Evolutionary conservation across 352 stramenopile species (phyloP), one percentile per base, ranked within the genome.

Genomic region (Globisporangium solare): DNA sequence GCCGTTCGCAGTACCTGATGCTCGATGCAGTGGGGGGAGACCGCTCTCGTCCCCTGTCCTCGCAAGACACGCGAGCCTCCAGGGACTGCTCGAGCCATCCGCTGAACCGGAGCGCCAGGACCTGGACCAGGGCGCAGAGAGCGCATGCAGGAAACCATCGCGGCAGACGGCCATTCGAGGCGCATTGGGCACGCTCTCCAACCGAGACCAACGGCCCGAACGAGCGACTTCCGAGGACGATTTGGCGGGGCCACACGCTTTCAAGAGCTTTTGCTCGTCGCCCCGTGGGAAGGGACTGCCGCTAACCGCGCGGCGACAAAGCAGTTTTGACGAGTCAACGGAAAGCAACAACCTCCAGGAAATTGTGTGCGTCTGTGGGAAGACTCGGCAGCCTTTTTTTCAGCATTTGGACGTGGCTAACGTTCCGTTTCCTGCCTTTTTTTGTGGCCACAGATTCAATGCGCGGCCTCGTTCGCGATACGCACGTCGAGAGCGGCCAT

Each of bases 381-480:
- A n/a, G n/a, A n/a, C n/a, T n/a, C n/a, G n/a, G n/a, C n/a, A 21
- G 46, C 15, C 14, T 2, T 24, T 14, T 51, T 60, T 20, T 35
- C 61, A 20, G 24, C 24, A n/a, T 5, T 27, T 27, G 24, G 24
- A 5, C 24, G 24, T 27, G 24, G 24, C 5, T 27, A 27, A 27
- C 24, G 24, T 27, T 2, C 5, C 24, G 24, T 27, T 27, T n/a
- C n/a, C 24, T 27, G n/a, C 5, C 20, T 31, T 45, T 45, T 31
- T 7, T n/a, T n/a, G 37, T 42, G 37, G 14, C 14, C 15, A 5
- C 37, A 79, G 69, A 1, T 57, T 79, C 32, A 83, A 73, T 54
- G 60, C 67, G 10, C 75, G 71, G 1, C 75, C 79, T 35, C 72
- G 77, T 5, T 76, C 77, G 13, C 73, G 75, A 42, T 87, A 84